Percentiles rank a stretch among this genome's conserved stretches.
These are phyloP conservation scores for Salix dunnii DNA, from an alignment of 345 rosid species.

Conservation along the genomic window DNA sequence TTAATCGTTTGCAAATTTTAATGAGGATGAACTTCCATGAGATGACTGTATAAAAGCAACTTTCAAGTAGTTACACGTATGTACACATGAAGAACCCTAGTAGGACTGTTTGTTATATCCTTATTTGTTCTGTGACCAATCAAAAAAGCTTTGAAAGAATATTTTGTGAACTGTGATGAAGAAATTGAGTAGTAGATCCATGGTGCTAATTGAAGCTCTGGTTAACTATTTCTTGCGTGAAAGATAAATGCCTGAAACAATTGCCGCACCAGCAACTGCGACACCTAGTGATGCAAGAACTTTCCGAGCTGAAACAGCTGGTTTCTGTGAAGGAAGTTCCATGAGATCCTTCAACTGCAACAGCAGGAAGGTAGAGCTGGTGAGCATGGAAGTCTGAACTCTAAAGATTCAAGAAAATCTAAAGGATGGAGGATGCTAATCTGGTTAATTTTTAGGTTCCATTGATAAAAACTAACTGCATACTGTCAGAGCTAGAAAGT, in stretches of 20 bases:
- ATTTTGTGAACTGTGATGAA: background rate
- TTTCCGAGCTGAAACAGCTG: slow-evolving; percentile 40
- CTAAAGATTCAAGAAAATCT: background rate
- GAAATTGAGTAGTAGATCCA: background rate
- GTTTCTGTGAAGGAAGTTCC: slow-evolving; percentile 56
- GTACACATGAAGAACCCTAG: background rate
- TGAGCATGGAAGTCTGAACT: background rate
- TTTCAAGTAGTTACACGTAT: background rate
- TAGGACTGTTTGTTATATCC: background rate
- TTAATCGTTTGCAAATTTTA: background rate
- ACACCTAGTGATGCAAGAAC: slow-evolving; percentile 61
- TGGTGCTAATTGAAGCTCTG: background rate
- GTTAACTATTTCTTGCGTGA: slow-evolving; percentile 48
- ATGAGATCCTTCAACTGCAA: slow-evolving; percentile 64
- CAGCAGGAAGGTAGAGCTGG: background rate
- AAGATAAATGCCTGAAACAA: slow-evolving; percentile 59
- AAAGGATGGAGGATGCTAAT: background rate
- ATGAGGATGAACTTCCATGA: background rate
- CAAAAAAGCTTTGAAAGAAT: no score
- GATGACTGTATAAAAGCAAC: background rate
- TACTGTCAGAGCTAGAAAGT: background rate
- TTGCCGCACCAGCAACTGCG: slow-evolving; percentile 66
- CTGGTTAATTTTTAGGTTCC: background rate
- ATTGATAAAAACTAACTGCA: background rate
- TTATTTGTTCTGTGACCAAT: background rate